Percentiles rank a stretch among this genome's conserved stretches.
Conservation (phyloP, 139 green algal species). For the Volvox reticuliferus region DNA sequence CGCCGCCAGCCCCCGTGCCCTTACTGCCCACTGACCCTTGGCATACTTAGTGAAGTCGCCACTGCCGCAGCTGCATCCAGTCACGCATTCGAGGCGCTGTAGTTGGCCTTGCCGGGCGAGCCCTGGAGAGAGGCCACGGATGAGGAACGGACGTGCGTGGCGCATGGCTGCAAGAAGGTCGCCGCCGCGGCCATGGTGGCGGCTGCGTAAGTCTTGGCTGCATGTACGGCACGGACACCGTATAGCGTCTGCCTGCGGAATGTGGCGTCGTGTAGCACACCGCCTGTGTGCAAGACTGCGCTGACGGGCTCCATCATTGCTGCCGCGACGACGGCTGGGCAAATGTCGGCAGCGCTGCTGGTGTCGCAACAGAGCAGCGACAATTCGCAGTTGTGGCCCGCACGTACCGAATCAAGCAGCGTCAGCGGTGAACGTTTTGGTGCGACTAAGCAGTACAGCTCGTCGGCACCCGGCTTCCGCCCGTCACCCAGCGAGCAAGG, state of each 20-base stretch:
- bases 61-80: slow-evolving; percentile 67
- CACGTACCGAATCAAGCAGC: not conserved
- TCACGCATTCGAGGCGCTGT: slow-evolving; percentile 81
- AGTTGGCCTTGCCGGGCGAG: slow-evolving; percentile 88
- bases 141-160: slow-evolving; percentile 79
- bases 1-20: slow-evolving; percentile 88
- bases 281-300: slow-evolving; percentile 73
- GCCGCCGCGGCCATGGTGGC: not conserved
- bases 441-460: slow-evolving; percentile 69
- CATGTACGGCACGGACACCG: slow-evolving; percentile 54
- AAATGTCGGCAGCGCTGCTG: slow-evolving; percentile 31
- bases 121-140: slow-evolving; percentile 86
- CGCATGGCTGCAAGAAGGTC: not conserved
- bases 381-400: slow-evolving; percentile 17
- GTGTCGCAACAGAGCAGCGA: slow-evolving; percentile 58
- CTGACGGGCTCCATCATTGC: not conserved
- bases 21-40: slow-evolving; percentile 82
- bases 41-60: slow-evolving; percentile 34
- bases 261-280: slow-evolving; percentile 72
- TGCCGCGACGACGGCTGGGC: not conserved
- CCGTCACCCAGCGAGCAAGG: slow-evolving; percentile 74
- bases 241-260: slow-evolving; percentile 62
- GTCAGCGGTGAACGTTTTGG: slow-evolving; percentile 54
- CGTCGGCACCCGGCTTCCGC: slow-evolving; percentile 48
- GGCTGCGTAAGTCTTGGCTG: slow-evolving; percentile 9